phyloP scores from a whole-genome alignment of 1,284 basidiomycete genomes.

The Pseudozyma hubeiensis region DNA sequence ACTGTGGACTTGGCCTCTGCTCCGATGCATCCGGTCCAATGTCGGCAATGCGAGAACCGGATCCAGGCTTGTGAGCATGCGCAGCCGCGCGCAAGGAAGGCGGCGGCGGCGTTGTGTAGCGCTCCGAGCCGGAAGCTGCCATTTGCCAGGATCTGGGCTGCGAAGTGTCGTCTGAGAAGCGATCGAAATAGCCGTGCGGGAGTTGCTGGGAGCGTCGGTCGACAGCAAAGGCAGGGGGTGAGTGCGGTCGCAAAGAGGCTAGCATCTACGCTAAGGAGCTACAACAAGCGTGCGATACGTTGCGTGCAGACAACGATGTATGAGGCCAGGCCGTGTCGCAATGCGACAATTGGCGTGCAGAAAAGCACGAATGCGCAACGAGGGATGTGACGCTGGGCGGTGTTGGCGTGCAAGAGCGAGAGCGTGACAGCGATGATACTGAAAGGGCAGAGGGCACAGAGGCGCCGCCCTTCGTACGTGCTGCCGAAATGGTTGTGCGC shows the following conservation, averaged over 20 bases:
- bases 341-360: neutral
- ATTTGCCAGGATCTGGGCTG: conserved; percentile 7
- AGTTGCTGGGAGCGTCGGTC: conserved; percentile 5
- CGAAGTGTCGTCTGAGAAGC: neutral
- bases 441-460: too few species aligned
- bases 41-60: conserved; percentile 1
- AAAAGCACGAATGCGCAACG: too few species aligned
- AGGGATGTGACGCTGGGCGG: too few species aligned
- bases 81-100: conserved; percentile 9
- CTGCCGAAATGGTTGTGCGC: too few species aligned
- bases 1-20: conserved; percentile 36
- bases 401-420: too few species aligned
- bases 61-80: neutral
- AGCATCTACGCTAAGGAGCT: conserved; percentile 35
- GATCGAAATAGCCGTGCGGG: neutral
- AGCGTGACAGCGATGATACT: too few species aligned
- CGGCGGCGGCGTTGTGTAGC: conserved; percentile 23
- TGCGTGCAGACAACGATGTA: neutral
- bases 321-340: neutral
- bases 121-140: conserved; percentile 24
- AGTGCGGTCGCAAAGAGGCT: conserved; percentile 38
- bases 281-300: conserved; percentile 10
- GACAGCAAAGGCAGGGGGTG: conserved; percentile 23
- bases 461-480: too few species aligned
- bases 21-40: conserved; percentile 9